Conservation (phyloP, 257 asterid genomes). For the Jacaranda mimosifolia region DNA sequence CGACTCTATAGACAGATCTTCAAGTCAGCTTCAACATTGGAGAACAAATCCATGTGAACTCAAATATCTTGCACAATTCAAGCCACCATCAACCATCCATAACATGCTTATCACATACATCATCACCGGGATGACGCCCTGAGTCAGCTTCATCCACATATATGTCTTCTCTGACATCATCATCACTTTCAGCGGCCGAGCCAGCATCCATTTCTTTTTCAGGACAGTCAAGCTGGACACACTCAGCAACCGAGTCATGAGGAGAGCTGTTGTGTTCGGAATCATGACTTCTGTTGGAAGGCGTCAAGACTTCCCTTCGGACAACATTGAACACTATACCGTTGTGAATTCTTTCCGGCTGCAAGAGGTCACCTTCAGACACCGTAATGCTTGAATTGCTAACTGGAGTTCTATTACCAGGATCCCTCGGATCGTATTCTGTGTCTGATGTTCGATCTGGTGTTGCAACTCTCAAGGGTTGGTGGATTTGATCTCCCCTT, state of each 20-base stretch:
- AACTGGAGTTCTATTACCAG: constrained; percentile 23
- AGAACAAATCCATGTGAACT: not conserved
- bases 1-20: not conserved
- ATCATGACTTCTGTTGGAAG: constrained; percentile 67
- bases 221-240: constrained; percentile 71
- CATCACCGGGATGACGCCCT: constrained; percentile 19
- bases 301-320: constrained; percentile 73
- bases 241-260: constrained; percentile 60
- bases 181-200: constrained; percentile 68
- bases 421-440: constrained; percentile 63
- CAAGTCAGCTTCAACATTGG: not conserved
- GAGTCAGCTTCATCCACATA: constrained; percentile 26
- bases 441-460: constrained; percentile 62
- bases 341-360: constrained; percentile 75
- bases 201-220: constrained; percentile 65
- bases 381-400: constrained; percentile 62
- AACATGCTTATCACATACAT: constrained; percentile 46
- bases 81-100: constrained; percentile 37
- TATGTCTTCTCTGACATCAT: constrained; percentile 43
- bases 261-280: constrained; percentile 53
- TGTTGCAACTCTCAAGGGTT: constrained; percentile 46
- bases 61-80: too few relatives aligned
- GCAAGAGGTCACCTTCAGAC: constrained; percentile 83
- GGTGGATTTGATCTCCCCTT: constrained; percentile 54
- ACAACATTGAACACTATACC: constrained; percentile 91